Evolutionary conservation across 345 rosid species (phyloP).

Genomic region (Populus simonii): DNA sequence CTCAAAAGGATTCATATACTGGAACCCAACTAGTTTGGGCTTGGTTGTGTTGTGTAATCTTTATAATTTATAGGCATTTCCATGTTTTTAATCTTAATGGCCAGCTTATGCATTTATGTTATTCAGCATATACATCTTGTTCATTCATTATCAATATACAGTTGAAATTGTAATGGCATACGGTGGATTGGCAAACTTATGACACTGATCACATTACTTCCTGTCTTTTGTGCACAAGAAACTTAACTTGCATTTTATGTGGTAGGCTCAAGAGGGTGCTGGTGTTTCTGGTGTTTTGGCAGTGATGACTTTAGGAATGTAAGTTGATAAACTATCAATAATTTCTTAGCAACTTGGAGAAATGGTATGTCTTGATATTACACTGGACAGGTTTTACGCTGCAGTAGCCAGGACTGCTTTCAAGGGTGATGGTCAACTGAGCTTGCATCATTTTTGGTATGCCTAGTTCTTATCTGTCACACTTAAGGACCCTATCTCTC

Average conservation of each 20-base stretch:
- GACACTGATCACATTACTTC: background rate
- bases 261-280: conserved; percentile 86
- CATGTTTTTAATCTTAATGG: background rate
- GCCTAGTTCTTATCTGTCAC: background rate
- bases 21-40: background rate
- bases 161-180: background rate
- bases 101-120: background rate
- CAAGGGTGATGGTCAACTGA: conserved; percentile 89
- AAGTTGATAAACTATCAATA: conserved; percentile 31
- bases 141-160: background rate
- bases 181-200: background rate
- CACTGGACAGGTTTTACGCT: conserved; percentile 75
- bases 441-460: conserved; percentile 96
- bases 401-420: conserved; percentile 89
- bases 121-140: background rate
- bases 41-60: background rate
- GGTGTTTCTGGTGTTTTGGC: conserved; percentile 91
- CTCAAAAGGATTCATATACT: background rate
- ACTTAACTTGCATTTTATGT: conserved; percentile 22
- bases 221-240: conserved; percentile 1
- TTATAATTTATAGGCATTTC: background rate
- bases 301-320: conserved; percentile 98
- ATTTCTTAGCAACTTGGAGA: conserved; percentile 12
- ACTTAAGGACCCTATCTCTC: background rate
- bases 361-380: conserved; percentile 14